Evolutionary conservation across 2,329 filamentous ascomycete genomes (phyloP), one percentile per base, ranked within the genome.

Genomic region (Reticulascus tulasneorum): DNA sequence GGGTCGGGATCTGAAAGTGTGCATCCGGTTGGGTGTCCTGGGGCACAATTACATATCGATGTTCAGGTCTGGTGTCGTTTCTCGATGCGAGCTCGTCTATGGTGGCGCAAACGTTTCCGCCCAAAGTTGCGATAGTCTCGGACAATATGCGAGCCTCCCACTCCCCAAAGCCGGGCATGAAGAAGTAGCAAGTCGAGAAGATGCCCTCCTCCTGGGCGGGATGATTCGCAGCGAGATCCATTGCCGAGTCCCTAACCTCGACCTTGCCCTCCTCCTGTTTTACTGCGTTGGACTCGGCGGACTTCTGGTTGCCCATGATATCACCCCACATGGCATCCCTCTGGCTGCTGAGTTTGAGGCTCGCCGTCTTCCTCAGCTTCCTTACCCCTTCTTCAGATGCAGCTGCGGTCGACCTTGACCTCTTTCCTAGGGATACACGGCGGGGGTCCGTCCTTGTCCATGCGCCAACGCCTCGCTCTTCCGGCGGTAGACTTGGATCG

Each of bases 301-400:
- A 23, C 10, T 37, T 24, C 25, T 45, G 44, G 41, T 25, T 38
- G 36, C 79, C 79, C 17, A 93, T 75, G 40, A 98, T 94, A 50
- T 94, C 87, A 6, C 84, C 84, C 91, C 91, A 97, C n/a, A 97
- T 73, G 19, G 79, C 81, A 50, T 90, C 81, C 47, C 82, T 84
- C 52, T 96, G 89, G 32, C 74, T 84, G 39, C 75, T 82, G 21
- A 97, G 67, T 56, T 88, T 91, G 54, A 84, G 81, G 59, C 90
- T 96, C 16, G 90, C 86, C 6, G 86, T 89, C 51, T 90, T 84
- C 47, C 93, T 80, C 47, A 98, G 63, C 63, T 96, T 97, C 47
- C 89, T 77, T 44, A 79, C 78, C 5, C 84, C 80, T 8, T 75
- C 72, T 25, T 80, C 75, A 4, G 57, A 52, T 10, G 60, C 58